Base-by-base conservation (phyloP, 176 grass and related monocot genomes). In the Oryza nivara region DNA sequence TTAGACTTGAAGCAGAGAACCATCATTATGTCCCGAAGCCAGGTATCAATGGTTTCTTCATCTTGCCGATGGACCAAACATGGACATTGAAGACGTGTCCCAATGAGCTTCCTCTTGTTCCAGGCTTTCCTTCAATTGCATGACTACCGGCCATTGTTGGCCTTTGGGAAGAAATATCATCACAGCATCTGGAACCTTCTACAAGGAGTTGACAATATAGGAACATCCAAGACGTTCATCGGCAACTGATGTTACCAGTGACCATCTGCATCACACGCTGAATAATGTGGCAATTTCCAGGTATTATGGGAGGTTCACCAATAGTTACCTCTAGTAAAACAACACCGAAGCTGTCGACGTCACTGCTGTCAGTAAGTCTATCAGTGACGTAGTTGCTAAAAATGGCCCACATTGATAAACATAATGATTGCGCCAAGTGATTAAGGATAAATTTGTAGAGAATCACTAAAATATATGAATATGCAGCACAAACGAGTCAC, bases 311-410 rank as follows among this genome's bases (percentile, higher is more conserved):
- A 61, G 80, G 65, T 45, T 83, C 80, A 61, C 80, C 80, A 2
- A 68, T 83, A 5, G 72, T 58, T 9, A 83, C 69, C 68, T 83
- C 80, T 4, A 83, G 43, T 11, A 83, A 26, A 56, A 83, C 80
- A 5, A 77, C 52, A 23, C 75, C 54, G 2, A 77, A 77, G 34
- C 54, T 77, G 13, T 77, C 61, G 12, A 77, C 54, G 38, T 77
- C 75, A 4, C 54, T 77, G 20, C 75, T 25, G 54, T 77, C 75
- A 4, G 11, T 9, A 3, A 77, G 75, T 54, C 75, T 14, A 3
- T 54, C 52, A 4, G 75, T 77, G 51, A 60, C 30, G 11, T 77
- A 77, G 47, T 48, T 13, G 15, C 77, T 79, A 8, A 67, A 17
- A 65, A 78, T 2, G 7, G 0, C 7, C 7, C 6, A 45, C 43